Conservation (phyloP, 2,329 filamentous ascomycete genomes). For the Colletotrichum gloeosporioides region DNA sequence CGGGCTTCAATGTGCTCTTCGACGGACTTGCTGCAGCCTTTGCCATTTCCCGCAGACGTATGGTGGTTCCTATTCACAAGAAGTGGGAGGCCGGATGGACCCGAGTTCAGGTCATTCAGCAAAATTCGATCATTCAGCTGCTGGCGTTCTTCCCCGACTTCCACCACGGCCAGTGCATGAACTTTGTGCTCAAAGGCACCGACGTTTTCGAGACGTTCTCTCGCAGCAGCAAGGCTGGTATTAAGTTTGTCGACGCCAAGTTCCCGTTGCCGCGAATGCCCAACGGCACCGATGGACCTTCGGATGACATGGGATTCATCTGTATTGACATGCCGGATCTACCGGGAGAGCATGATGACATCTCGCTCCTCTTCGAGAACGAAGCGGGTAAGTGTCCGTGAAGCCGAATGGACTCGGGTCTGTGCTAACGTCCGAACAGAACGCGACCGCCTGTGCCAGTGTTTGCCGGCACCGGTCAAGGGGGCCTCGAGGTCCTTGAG, state of each 20-base stretch:
- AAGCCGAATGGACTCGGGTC: neutral
- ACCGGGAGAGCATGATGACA: slow-evolving; percentile 91
- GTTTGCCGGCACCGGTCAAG: slow-evolving; percentile 63
- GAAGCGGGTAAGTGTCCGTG: slow-evolving; percentile 68
- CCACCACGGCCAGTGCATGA: slow-evolving; percentile 85
- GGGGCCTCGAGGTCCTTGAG: slow-evolving; percentile 41
- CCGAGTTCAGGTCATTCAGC: slow-evolving; percentile 79
- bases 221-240: slow-evolving; percentile 68
- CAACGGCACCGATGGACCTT: slow-evolving; percentile 53
- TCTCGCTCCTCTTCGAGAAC: slow-evolving; percentile 82
- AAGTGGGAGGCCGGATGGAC: slow-evolving; percentile 88
- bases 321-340: slow-evolving; percentile 89
- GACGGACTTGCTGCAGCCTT: slow-evolving; percentile 77
- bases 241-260: slow-evolving; percentile 88
- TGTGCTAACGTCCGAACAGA: slow-evolving; percentile 40
- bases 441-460: slow-evolving; percentile 56
- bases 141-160: slow-evolving; percentile 90
- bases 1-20: slow-evolving; percentile 78
- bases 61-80: slow-evolving; percentile 93
- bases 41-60: slow-evolving; percentile 81
- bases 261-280: slow-evolving; percentile 78
- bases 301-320: slow-evolving; percentile 74
- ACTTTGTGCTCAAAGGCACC: slow-evolving; percentile 83
- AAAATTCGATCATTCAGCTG: slow-evolving; percentile 78
- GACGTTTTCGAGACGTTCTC: slow-evolving; percentile 79